Percentiles rank a stretch among this genome's conserved stretches.
These are phyloP conservation scores for Pseudocercospora ulei DNA, from an alignment of 2,329 filamentous ascomycete species.

Conservation along the genomic window DNA sequence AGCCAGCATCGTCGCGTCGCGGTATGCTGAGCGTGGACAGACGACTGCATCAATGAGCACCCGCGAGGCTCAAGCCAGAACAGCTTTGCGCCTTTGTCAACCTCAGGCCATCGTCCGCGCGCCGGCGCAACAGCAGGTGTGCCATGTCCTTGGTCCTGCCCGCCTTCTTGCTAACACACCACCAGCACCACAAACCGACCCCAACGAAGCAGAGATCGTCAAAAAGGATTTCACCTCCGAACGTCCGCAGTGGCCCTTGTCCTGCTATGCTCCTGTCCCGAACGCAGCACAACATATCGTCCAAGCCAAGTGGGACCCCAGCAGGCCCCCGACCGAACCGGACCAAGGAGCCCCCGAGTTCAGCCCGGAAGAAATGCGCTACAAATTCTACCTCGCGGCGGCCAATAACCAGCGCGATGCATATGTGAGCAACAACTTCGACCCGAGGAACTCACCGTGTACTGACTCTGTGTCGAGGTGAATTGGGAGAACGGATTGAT, in stretches of 20 bases:
- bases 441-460: too few species aligned
- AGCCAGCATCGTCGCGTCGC: not conserved
- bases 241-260: constrained; percentile 74
- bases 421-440: not conserved
- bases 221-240: constrained; percentile 43
- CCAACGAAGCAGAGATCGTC: constrained; percentile 51
- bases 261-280: constrained; percentile 49
- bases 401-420: constrained; percentile 33
- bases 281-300: constrained; percentile 1
- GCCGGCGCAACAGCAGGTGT: not conserved
- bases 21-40: constrained; percentile 33
- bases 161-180: not conserved
- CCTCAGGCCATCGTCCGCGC: constrained; percentile 18
- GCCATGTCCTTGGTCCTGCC: not conserved
- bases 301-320: constrained; percentile 1
- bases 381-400: constrained; percentile 58
- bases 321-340: not conserved
- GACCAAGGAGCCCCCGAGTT: constrained; percentile 63
- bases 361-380: constrained; percentile 76
- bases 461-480: constrained; percentile 6
- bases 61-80: constrained; percentile 44
- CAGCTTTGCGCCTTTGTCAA: constrained; percentile 49
- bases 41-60: constrained; percentile 52
- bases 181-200: constrained; percentile 38
- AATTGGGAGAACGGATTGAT: constrained; percentile 18